Evolutionary conservation across 345 rosid species (phyloP).

Genomic region (Eucalyptus urophylla): DNA sequence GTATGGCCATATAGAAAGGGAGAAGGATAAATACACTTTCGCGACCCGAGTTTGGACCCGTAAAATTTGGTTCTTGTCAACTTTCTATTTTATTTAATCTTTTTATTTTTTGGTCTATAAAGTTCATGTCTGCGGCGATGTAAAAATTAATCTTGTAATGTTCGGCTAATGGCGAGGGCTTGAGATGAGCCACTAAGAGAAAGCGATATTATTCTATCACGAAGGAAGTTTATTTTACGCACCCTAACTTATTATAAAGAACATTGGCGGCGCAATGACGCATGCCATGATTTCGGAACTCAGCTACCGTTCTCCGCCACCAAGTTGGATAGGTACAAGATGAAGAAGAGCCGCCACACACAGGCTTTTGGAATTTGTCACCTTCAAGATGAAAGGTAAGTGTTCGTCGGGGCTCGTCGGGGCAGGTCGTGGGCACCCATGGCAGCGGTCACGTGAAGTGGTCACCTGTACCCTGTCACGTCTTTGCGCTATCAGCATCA

Average conservation of each 20-base stretch:
- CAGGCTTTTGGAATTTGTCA: neutral
- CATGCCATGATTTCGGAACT: neutral
- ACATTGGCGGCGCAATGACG: neutral
- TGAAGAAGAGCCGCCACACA: neutral
- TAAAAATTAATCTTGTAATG: no score
- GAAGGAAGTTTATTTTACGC: no score
- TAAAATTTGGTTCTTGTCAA: neutral
- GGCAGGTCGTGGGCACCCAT: neutral
- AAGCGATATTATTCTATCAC: no score
- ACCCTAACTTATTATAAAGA: no score
- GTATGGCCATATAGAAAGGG: no score
- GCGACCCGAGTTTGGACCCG: fast-evolving
- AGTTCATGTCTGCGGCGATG: no score
- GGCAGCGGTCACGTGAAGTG: neutral
- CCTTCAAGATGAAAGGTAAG: neutral
- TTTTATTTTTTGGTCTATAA: no score
- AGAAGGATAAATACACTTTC: no score
- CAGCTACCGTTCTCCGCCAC: neutral
- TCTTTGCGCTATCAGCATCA: neutral
- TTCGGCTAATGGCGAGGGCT: no score
- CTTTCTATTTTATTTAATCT: no score
- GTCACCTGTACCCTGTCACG: neutral
- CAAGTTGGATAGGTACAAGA: neutral
- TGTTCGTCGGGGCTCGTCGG: neutral
- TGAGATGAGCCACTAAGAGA: no score